phyloP scores from a whole-genome alignment of 805 yeast species.

The Monosporozyma aquatica region DNA sequence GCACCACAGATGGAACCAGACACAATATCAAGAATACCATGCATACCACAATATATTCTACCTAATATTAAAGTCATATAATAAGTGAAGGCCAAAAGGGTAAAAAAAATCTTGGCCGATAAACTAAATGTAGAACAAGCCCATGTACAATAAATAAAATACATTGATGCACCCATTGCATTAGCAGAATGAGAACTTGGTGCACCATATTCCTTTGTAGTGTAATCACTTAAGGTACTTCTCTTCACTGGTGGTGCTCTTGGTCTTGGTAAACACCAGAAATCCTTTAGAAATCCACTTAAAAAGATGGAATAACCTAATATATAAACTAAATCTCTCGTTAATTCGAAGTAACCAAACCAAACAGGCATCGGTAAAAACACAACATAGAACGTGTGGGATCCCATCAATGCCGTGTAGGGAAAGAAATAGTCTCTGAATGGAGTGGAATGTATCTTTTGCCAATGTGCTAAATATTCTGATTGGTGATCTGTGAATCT shows the following conservation, averaged over 20 bases:
- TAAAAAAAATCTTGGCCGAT: constrained; percentile 5
- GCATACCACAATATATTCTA: constrained; percentile 94
- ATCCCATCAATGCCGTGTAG: constrained; percentile 80
- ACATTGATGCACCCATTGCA: constrained; percentile 71
- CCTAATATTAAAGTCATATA: constrained; percentile 65
- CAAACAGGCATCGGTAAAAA: constrained; percentile 81
- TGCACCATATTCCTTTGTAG: constrained; percentile 90
- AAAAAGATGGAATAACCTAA: constrained; percentile 49
- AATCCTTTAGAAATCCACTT: constrained; percentile 75
- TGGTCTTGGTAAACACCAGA: constrained; percentile 86
- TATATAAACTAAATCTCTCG: constrained; percentile 66
- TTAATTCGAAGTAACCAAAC: constrained; percentile 55
- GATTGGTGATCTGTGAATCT: constrained; percentile 63
- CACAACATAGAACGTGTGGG: constrained; percentile 88
- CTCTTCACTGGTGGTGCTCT: constrained; percentile 84
- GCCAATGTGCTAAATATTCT: constrained; percentile 45
- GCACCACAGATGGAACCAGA: constrained; percentile 61
- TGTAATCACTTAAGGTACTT: constrained; percentile 79
- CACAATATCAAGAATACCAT: constrained; percentile 72
- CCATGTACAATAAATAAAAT: constrained; percentile 31
- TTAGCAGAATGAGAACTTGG: constrained; percentile 92
- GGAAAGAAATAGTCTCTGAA: constrained; percentile 69
- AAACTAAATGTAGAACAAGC: background rate
- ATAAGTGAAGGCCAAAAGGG: constrained; percentile 35
- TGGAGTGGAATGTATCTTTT: constrained; percentile 40